phyloP scores from a whole-genome alignment of 2,329 filamentous ascomycete genomes.

The Venturia nashicola region DNA sequence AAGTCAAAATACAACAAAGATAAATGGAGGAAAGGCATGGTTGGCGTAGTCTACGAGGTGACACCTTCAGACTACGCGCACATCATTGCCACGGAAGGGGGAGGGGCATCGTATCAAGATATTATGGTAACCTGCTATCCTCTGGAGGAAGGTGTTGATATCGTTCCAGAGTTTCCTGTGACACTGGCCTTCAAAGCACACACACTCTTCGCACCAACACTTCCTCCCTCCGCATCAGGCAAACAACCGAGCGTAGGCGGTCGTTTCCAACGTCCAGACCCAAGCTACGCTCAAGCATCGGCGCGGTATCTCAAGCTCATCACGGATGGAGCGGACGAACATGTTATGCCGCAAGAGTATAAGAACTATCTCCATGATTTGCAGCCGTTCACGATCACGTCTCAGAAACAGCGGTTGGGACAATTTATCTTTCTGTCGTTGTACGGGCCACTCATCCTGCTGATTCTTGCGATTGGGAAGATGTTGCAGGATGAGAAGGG shows the following conservation, averaged over 20 bases:
- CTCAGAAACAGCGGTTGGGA: slow-evolving; percentile 52
- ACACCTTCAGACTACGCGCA: slow-evolving; percentile 68
- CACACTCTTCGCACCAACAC: slow-evolving; percentile 62
- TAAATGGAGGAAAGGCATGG: slow-evolving; percentile 67
- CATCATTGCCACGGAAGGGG: slow-evolving; percentile 86
- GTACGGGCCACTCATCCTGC: slow-evolving; percentile 46
- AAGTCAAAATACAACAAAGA: slow-evolving; percentile 36
- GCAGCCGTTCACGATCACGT: slow-evolving; percentile 59
- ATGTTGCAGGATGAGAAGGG: slow-evolving; percentile 55
- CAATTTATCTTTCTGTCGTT: slow-evolving; percentile 46
- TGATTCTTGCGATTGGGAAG: slow-evolving; percentile 33
- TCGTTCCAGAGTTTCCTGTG: slow-evolving; percentile 46
- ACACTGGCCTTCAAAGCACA: slow-evolving; percentile 61
- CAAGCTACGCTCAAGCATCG: slow-evolving; percentile 69
- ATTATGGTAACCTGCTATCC: slow-evolving; percentile 67
- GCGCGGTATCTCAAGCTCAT: slow-evolving; percentile 74
- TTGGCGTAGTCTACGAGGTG: slow-evolving; percentile 94
- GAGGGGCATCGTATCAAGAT: slow-evolving; percentile 73
- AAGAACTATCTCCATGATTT: slow-evolving; percentile 58
- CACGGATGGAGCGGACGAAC: slow-evolving; percentile 64
- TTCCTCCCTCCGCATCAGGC: slow-evolving; percentile 17
- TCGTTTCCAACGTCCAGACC: slow-evolving; percentile 47
- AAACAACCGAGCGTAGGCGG: slow-evolving; percentile 20
- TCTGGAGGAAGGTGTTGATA: slow-evolving; percentile 39
- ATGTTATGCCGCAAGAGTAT: slow-evolving; percentile 69